Base-by-base conservation (phyloP, 495 filamentous ascomycete species). In the Clohesyomyces aquaticus region DNA sequence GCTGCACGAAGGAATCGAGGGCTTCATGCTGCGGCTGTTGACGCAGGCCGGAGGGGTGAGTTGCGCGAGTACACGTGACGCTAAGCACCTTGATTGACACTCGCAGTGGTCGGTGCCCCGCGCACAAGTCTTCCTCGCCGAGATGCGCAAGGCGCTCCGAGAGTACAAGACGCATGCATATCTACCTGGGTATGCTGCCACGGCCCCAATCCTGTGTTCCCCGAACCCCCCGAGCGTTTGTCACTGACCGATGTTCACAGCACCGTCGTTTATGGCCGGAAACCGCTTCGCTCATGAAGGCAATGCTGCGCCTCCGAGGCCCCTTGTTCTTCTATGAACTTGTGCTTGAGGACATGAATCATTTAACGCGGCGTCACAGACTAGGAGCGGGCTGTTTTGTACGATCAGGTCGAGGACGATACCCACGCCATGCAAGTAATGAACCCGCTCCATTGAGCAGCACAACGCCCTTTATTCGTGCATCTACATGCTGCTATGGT, bases 1-100 rank as follows among this genome's bases (percentile, higher is more conserved):
- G 14, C 28, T 62, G 32, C 41, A 72, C 41, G 27, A 66, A 26
- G 69, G 69, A 21, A 61, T 69, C 11, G 67, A 72, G 63, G 69
- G 67, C 0, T 69, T 62, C 18, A 65, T 59, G 56, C 29, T 71
- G 8, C 6, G 57, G n/a, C 49, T 71, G 48, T 41, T 71, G 48
- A 71, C 69, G 23, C 52, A 50, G 45, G 61, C 60, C 12, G 56
- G 59, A 28, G 63, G 67, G 43, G 59, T 68, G 43, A 53, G 65
- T 59, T 10, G 19, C 26, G 23, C 2, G 22, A 23, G 4, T 2
- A 23, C 3, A 51, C 10, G 3, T 43, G 16, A 27, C 41, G 14
- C 21, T 4, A 4, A 41, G 4, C 18, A 1, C 16, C 3, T 22
- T 25, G 4, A 22, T 8, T 42, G 21, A 61, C 35, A 14, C 11